phyloP scores from a whole-genome alignment of 345 rosid species.

The Geranium rotundifolium region DNA sequence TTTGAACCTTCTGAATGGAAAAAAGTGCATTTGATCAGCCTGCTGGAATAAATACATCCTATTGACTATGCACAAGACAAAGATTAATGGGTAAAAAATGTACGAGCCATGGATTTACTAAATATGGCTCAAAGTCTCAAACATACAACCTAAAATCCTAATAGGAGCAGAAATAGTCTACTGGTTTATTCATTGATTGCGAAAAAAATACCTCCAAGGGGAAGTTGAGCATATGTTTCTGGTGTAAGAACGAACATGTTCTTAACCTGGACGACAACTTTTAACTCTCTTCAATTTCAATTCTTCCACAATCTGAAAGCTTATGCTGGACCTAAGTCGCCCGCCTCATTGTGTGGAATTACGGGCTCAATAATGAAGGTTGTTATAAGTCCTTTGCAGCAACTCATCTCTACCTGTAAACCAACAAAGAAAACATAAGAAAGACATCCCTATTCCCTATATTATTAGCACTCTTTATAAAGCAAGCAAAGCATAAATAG shows the following conservation, averaged over 20 bases:
- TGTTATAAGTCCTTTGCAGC: constrained; percentile 88
- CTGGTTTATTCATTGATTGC: constrained; percentile 3
- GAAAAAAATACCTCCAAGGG: constrained; percentile 67
- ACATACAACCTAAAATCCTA: not conserved
- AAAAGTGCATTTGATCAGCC: not conserved
- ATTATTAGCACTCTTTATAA: not conserved
- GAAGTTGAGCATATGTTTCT: constrained; percentile 76
- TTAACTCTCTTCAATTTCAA: constrained; percentile 96
- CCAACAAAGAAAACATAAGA: not conserved
- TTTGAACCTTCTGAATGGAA: not conserved
- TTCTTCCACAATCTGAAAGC: constrained; percentile 95
- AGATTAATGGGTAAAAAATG: too few species aligned
- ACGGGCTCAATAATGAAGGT: constrained; percentile 92
- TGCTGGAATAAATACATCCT: not conserved
- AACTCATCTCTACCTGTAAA: constrained; percentile 80
- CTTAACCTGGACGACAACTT: constrained; percentile 53
- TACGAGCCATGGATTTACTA: too few species aligned
- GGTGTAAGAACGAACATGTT: constrained; percentile 56
- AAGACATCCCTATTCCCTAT: constrained; percentile 1
- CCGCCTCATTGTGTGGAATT: constrained; percentile 74
- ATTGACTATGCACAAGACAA: too few species aligned
- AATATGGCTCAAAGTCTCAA: not conserved
- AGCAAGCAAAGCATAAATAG: not conserved
- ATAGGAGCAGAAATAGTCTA: not conserved
- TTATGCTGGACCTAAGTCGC: constrained; percentile 75